These are phyloP conservation scores for Cornus suecica DNA, from an alignment of 148 eudicot genomes.

Conservation along the genomic window DNA sequence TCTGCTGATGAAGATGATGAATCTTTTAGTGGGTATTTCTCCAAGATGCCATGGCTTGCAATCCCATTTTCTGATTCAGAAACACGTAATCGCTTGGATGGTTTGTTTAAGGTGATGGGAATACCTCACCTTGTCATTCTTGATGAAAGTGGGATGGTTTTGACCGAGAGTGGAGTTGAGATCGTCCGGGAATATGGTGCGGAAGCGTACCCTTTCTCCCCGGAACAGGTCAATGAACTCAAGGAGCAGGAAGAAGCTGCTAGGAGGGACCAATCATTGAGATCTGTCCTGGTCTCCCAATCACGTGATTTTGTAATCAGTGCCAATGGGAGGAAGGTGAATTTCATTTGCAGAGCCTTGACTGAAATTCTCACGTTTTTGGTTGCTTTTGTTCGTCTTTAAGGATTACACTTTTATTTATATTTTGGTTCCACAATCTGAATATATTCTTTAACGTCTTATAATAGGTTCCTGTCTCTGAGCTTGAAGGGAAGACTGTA, in stretches of 20 bases:
- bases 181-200: conserved; percentile 32
- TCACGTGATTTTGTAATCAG: conserved; percentile 46
- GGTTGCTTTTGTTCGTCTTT: neutral
- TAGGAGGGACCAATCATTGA: conserved; percentile 38
- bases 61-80: conserved; percentile 40
- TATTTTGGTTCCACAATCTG: no score
- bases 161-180: conserved; percentile 34
- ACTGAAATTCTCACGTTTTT: neutral
- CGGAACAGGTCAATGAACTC: conserved; percentile 31
- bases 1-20: conserved; percentile 41
- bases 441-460: neutral
- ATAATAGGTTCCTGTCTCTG: conserved; percentile 53
- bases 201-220: conserved; percentile 39
- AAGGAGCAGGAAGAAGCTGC: conserved; percentile 46
- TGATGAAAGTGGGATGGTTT: conserved; percentile 34
- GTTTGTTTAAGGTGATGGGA: conserved; percentile 34
- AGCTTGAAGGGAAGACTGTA: conserved; percentile 77
- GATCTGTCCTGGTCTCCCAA: conserved; percentile 32
- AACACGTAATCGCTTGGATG: conserved; percentile 18
- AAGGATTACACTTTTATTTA: neutral
- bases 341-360: neutral
- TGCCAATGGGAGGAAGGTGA: conserved; percentile 22
- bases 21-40: conserved; percentile 33
- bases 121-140: conserved; percentile 46
- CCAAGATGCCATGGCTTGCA: conserved; percentile 62